Evolutionary conservation across 345 rosid species (phyloP), one percentile per base, ranked within the genome.

Genomic region (Eucalyptus coolabah): DNA sequence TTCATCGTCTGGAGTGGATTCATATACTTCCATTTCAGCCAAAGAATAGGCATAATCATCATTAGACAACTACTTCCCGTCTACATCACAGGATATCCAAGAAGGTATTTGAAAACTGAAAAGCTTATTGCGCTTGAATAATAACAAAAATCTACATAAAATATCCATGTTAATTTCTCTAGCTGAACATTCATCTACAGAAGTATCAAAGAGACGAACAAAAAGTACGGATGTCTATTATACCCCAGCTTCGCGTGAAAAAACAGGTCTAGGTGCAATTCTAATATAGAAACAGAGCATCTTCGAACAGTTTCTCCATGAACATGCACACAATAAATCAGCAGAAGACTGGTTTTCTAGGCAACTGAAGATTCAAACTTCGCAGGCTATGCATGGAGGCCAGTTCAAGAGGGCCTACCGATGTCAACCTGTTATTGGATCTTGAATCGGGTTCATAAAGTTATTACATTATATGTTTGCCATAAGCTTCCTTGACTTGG

Each of bases 11-110:
- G 89, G 94, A 87, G 86, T 90, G 50, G 93, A 88, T 90, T 96
- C 98, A 89, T 94, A 92, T 3, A 95, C 96, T 93, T 97, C 99
- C 99, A 98, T 97, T 92, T 97, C 98, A 88, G 94, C 95, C 32
- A 93, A 93, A 69, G 95, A 95, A 91, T 94, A 92, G 90, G 92
- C 90, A 50, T 91, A 91, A 87, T 91, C 93, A 91, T 96, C 97
- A 92, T 81, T 87, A 45, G 93, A 93, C 63, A 92, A 50, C 87
- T 92, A 91, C 90, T 98, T 98, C 67, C 96, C 98, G 72, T 94
- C 96, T 90, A 98, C 67, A 91, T 94, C 89, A 91, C 99, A 98
- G 92, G 93, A 91, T 92, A 97, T 94, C 99, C 98, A 96, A n/a
- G 98, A 86, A 86, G 99, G 99, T 88, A 97, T 95, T 91, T 93